These are phyloP conservation scores for Saccharum officinarum DNA, from an alignment of 176 grass and related monocot species.

Conservation along the genomic window DNA sequence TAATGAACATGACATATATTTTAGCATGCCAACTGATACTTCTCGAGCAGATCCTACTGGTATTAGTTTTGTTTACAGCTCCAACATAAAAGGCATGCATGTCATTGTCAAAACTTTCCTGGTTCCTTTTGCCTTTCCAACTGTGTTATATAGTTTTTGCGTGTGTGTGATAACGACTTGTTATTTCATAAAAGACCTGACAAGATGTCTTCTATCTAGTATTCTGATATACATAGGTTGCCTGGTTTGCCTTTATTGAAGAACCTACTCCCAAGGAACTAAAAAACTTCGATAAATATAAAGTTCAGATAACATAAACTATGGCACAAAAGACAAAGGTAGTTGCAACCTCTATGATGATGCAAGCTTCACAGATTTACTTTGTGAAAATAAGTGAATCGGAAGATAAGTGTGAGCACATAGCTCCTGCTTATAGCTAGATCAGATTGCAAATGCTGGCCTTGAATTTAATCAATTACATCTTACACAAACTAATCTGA, in stretches of 20 bases:
- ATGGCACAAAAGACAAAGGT: not conserved
- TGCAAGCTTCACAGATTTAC: not conserved
- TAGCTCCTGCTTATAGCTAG: not conserved
- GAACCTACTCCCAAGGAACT: slow-evolving; percentile 4
- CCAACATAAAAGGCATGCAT: not conserved
- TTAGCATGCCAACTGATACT: not conserved
- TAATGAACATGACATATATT: slow-evolving; percentile 8
- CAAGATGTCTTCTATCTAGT: slow-evolving; percentile 12
- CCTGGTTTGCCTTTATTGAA: not conserved
- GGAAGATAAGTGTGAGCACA: not conserved
- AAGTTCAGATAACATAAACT: not conserved
- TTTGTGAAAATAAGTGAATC: not conserved
- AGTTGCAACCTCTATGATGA: slow-evolving; percentile 1
- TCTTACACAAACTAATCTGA: not conserved
- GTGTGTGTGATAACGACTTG: not conserved
- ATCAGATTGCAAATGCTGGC: not conserved
- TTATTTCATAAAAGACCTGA: not conserved
- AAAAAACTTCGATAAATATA: not conserved
- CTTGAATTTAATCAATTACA: not conserved
- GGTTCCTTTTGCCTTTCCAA: slow-evolving; percentile 1
- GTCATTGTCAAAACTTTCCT: slow-evolving; percentile 23
- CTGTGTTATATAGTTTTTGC: not conserved
- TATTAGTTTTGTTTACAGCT: not conserved
- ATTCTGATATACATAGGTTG: slow-evolving; percentile 7
- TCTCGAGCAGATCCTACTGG: slow-evolving; percentile 1